Conservation (phyloP, 2,329 filamentous ascomycete species). For the Aspergillus felis region DNA sequence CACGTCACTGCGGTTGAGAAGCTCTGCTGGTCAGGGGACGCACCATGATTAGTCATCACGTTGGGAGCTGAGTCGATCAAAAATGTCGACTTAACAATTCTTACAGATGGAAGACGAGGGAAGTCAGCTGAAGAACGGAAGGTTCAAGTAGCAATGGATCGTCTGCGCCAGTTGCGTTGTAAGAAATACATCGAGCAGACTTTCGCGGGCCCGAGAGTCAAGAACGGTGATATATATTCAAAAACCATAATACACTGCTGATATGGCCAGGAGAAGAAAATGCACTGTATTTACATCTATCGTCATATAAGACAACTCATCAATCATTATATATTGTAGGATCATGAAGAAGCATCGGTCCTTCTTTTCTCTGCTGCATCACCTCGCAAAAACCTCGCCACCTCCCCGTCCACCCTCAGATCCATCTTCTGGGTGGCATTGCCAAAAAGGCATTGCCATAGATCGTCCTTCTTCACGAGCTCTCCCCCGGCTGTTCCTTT, state of each 20-base stretch:
- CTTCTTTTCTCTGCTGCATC: slow-evolving; percentile 52
- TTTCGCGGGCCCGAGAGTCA: background rate
- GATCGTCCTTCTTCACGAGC: slow-evolving; percentile 69
- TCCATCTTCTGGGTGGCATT: slow-evolving; percentile 34
- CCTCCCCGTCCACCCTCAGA: slow-evolving; percentile 38
- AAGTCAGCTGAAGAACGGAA: background rate
- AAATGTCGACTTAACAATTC: background rate
- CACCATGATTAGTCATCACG: slow-evolving; percentile 15
- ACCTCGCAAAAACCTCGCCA: slow-evolving; percentile 50
- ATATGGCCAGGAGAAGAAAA: background rate
- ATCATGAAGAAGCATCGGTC: slow-evolving; percentile 2
- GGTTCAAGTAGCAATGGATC: background rate
- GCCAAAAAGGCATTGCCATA: slow-evolving; percentile 89
- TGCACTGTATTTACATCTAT: background rate
- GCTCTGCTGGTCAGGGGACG: slow-evolving; percentile 8
- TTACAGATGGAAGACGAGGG: background rate
- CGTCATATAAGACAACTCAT: background rate
- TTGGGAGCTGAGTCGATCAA: background rate
- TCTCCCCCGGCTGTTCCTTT: slow-evolving; percentile 72
- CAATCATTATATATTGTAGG: background rate
- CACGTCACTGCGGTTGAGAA: slow-evolving; percentile 16
- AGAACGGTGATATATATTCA: background rate
- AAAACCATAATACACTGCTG: background rate
- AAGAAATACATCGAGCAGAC: background rate
- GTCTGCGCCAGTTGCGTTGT: background rate